phyloP scores from a whole-genome alignment of 495 filamentous ascomycete genomes.

The Penicillium roqueforti region DNA sequence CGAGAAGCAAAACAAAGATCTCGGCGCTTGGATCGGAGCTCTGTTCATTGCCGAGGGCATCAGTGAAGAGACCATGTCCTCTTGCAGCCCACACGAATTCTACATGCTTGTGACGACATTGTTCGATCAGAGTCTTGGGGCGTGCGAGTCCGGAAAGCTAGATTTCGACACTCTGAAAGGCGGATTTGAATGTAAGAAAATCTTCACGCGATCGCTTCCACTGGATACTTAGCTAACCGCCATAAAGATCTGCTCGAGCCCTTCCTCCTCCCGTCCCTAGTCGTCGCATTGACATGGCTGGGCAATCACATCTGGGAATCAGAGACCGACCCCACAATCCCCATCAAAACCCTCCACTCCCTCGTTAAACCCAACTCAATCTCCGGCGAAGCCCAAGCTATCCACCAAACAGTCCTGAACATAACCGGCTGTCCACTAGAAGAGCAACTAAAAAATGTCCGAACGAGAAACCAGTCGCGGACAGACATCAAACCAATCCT shows the following conservation, averaged over 20 bases:
- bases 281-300: constrained; percentile 77
- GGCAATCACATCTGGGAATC: constrained; percentile 75
- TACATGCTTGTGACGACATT: constrained; percentile 86
- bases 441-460: constrained; percentile 67
- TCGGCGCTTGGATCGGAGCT: constrained; percentile 80
- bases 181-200: constrained; percentile 74
- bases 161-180: constrained; percentile 78
- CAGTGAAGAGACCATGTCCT: constrained; percentile 83
- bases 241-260: constrained; percentile 73
- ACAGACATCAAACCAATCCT: constrained; percentile 70
- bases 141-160: constrained; percentile 64
- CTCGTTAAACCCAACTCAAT: constrained; percentile 72
- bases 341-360: constrained; percentile 64
- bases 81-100: constrained; percentile 90
- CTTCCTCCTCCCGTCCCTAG: constrained; percentile 82
- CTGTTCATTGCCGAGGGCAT: constrained; percentile 83
- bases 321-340: constrained; percentile 58
- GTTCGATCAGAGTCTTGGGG: constrained; percentile 78
- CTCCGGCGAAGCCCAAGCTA: constrained; percentile 72
- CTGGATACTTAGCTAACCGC: constrained; percentile 7
- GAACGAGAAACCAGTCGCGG: constrained; percentile 61
- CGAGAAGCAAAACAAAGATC: constrained; percentile 69
- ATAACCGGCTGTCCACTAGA: constrained; percentile 77
- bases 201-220: background rate
- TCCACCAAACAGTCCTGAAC: constrained; percentile 78